These are phyloP conservation scores for Lentithecium fluviatile DNA, from an alignment of 495 filamentous ascomycete genomes.

Conservation along the genomic window DNA sequence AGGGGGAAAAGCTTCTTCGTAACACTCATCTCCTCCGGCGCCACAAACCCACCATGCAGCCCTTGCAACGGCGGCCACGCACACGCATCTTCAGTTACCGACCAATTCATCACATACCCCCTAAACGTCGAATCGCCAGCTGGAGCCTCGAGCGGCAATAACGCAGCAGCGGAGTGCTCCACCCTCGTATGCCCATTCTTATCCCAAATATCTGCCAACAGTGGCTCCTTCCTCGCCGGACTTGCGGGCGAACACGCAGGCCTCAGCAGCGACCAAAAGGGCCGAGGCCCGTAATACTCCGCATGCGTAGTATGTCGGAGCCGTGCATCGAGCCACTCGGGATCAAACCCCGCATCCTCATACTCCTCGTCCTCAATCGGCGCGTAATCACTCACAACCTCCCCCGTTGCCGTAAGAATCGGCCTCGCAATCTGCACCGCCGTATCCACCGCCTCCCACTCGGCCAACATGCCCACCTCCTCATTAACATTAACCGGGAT, in stretches of 20 bases:
- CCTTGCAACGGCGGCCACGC: slow-evolving; percentile 42
- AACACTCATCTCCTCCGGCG: slow-evolving; percentile 58
- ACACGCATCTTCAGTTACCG: slow-evolving; percentile 38
- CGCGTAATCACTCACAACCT: slow-evolving; percentile 8
- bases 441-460: slow-evolving; percentile 42
- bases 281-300: slow-evolving; percentile 5
- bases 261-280: slow-evolving; percentile 40
- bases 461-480: slow-evolving; percentile 39
- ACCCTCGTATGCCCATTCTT: slow-evolving; percentile 22
- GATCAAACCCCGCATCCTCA: slow-evolving; percentile 20
- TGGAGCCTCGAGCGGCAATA: slow-evolving; percentile 26
- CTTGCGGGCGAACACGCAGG: slow-evolving; percentile 38
- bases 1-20: slow-evolving; percentile 63
- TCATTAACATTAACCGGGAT: slow-evolving; percentile 41
- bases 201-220: slow-evolving; percentile 26
- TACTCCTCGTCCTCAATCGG: slow-evolving; percentile 18
- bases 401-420: background rate
- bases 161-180: slow-evolving; percentile 34
- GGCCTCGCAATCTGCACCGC: slow-evolving; percentile 21
- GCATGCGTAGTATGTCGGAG: background rate
- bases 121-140: slow-evolving; percentile 27
- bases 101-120: slow-evolving; percentile 45
- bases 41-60: slow-evolving; percentile 70
- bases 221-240: background rate
- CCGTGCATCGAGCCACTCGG: slow-evolving; percentile 26